phyloP scores from a whole-genome alignment of 1,139 yeast species.

The Suhomyces bribrorum region DNA sequence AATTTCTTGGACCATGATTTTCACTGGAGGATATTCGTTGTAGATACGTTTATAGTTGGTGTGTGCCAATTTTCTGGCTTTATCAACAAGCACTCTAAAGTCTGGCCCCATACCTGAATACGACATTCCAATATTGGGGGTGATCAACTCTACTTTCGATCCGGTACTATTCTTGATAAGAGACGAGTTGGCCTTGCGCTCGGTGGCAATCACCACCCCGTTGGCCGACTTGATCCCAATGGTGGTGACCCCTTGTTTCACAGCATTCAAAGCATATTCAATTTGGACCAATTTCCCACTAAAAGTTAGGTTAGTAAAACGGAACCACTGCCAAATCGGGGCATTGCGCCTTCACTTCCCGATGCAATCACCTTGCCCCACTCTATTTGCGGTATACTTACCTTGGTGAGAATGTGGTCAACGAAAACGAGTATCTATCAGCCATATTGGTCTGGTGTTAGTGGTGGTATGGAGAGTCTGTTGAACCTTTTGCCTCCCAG shows the following conservation, averaged over 20 bases:
- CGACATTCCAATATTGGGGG: slow-evolving; percentile 96
- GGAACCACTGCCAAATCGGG: not conserved
- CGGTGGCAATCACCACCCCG: slow-evolving; percentile 97
- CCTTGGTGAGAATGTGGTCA: slow-evolving; percentile 96
- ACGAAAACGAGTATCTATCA: slow-evolving; percentile 95
- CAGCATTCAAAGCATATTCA: slow-evolving; percentile 96
- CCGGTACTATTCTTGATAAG: slow-evolving; percentile 75
- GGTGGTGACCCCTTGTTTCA: slow-evolving; percentile 96
- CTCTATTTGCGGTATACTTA: slow-evolving; percentile 49
- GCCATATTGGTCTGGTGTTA: slow-evolving; percentile 58
- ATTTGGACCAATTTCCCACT: slow-evolving; percentile 98
- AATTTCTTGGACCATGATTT: slow-evolving; percentile 88
- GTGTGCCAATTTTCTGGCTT: slow-evolving; percentile 91
- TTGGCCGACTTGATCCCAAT: slow-evolving; percentile 95
- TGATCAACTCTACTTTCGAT: slow-evolving; percentile 77
- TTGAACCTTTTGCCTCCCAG: slow-evolving; percentile 14
- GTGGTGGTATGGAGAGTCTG: slow-evolving; percentile 2
- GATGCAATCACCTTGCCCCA: not conserved
- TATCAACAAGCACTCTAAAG: slow-evolving; percentile 89
- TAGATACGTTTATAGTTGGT: slow-evolving; percentile 89
- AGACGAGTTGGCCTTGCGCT: slow-evolving; percentile 81
- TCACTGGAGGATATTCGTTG: slow-evolving; percentile 96
- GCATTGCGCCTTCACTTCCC: not conserved
- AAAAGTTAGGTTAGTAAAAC: slow-evolving; percentile 20
- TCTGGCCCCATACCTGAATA: slow-evolving; percentile 99